These are phyloP conservation scores for Neurospora sp. DNA, from an alignment of 495 filamentous ascomycete genomes.

Conservation along the genomic window DNA sequence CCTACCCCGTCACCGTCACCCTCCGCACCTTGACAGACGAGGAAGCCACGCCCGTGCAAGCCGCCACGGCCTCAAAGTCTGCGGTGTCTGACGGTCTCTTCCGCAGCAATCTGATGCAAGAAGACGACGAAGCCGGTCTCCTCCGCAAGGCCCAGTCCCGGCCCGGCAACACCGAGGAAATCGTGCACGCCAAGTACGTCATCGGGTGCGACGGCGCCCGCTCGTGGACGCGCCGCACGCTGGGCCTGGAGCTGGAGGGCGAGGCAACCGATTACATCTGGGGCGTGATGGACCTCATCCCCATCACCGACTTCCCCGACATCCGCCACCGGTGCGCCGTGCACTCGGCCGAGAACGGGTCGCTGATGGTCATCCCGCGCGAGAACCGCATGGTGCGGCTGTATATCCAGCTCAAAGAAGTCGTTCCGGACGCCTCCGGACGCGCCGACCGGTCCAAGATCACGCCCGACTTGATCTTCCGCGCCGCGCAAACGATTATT, in stretches of 20 bases:
- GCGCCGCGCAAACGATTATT: slow-evolving; percentile 50
- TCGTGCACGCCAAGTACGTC: slow-evolving; percentile 52
- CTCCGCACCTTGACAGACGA: slow-evolving; percentile 36
- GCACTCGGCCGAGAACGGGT: slow-evolving; percentile 54
- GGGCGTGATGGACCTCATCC: slow-evolving; percentile 56
- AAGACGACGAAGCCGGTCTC: slow-evolving; percentile 43
- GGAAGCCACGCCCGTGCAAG: slow-evolving; percentile 34
- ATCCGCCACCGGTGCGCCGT: slow-evolving; percentile 61
- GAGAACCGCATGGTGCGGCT: slow-evolving; percentile 57
- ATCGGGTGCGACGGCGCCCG: slow-evolving; percentile 62
- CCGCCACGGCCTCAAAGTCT: slow-evolving; percentile 15
- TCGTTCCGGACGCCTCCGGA: slow-evolving; percentile 25
- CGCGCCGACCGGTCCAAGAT: slow-evolving; percentile 48
- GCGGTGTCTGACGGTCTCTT: slow-evolving; percentile 35
- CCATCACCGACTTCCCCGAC: slow-evolving; percentile 63
- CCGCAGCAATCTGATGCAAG: slow-evolving; percentile 37
- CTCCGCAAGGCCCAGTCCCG: slow-evolving; percentile 22
- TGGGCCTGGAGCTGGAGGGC: slow-evolving; percentile 45
- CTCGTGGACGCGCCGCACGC: slow-evolving; percentile 46
- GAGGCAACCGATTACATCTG: slow-evolving; percentile 59
- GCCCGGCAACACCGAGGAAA: slow-evolving; percentile 22
- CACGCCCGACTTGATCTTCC: slow-evolving; percentile 48
- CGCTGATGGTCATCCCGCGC: slow-evolving; percentile 61
- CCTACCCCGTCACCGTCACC: slow-evolving; percentile 44
- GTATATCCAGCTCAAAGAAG: slow-evolving; percentile 57